Percentiles rank a stretch among this genome's conserved stretches.
Conservation (phyloP, 371 early-diverging fungal species). For the Entomophthora muscae region DNA sequence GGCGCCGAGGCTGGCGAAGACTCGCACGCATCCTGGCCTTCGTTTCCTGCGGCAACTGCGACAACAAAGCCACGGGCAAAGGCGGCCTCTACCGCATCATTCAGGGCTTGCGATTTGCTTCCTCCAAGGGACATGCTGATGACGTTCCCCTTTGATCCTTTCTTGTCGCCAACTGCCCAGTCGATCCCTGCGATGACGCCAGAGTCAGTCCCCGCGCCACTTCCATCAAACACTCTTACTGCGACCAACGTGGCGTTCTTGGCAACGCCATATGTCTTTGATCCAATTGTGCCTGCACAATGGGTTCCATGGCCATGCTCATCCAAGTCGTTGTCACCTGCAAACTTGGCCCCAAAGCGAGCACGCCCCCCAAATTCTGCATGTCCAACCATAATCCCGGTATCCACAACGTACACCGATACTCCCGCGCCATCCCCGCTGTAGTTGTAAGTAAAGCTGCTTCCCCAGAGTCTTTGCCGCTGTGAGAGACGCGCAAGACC, state of each 20-base stretch:
- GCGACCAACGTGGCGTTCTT: slow-evolving; percentile 66
- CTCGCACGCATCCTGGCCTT: slow-evolving; percentile 36
- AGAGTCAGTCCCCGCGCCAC: slow-evolving; percentile 42
- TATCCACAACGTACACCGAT: slow-evolving; percentile 40
- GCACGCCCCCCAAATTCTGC: slow-evolving; percentile 74
- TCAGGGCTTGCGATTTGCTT: slow-evolving; percentile 10
- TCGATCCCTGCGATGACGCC: slow-evolving; percentile 54
- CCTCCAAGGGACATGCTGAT: slow-evolving; percentile 39
- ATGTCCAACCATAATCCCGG: slow-evolving; percentile 40
- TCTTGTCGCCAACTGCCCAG: slow-evolving; percentile 28
- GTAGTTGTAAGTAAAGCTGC: slow-evolving; percentile 17
- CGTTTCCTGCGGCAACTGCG: too few relatives aligned
- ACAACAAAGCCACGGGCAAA: background rate
- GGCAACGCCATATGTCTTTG: slow-evolving; percentile 64
- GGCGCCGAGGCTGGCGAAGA: slow-evolving; percentile 40
- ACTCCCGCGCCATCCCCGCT: slow-evolving; percentile 33
- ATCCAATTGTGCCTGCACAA: slow-evolving; percentile 63
- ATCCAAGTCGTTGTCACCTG: slow-evolving; percentile 33
- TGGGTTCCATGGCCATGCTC: too few relatives aligned
- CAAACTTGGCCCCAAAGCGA: slow-evolving; percentile 53
- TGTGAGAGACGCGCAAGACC: slow-evolving; percentile 34
- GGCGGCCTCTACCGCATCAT: slow-evolving; percentile 20
- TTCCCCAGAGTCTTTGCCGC: slow-evolving; percentile 11
- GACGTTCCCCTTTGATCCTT: slow-evolving; percentile 14
- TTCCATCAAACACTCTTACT: slow-evolving; percentile 59